Conservation (phyloP, 2,329 filamentous ascomycete species). For the Stachybotrys elegans region DNA sequence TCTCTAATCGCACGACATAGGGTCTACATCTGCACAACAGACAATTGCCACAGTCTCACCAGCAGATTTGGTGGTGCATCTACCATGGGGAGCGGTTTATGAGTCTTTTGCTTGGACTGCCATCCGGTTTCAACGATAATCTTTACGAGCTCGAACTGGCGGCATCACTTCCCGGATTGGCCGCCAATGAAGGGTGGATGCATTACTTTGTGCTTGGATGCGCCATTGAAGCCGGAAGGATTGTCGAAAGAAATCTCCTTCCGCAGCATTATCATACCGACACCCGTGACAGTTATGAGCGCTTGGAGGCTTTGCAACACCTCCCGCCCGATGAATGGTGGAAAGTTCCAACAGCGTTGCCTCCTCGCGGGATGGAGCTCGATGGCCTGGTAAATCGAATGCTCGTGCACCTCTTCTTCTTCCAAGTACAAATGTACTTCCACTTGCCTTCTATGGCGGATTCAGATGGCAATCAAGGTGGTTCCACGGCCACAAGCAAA, state of each 20-base stretch:
- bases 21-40: slow-evolving; percentile 7
- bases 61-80: slow-evolving; percentile 13
- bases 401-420: slow-evolving; percentile 34
- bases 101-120: slow-evolving; percentile 37
- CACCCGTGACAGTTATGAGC: slow-evolving; percentile 13
- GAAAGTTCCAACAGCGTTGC: neutral
- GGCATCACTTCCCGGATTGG: neutral
- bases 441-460: slow-evolving; percentile 36
- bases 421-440: slow-evolving; percentile 36
- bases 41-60: slow-evolving; percentile 24
- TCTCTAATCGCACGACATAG: slow-evolving; percentile 18
- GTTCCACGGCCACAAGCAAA: neutral
- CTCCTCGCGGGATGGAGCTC: slow-evolving; percentile 14
- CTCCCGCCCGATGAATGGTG: slow-evolving; percentile 3
- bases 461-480: too few relatives aligned
- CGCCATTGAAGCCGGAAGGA: slow-evolving; percentile 33
- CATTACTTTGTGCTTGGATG: slow-evolving; percentile 10
- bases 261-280: neutral
- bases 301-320: slow-evolving; percentile 27
- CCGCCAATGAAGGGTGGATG: slow-evolving; percentile 7
- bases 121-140: slow-evolving; percentile 31
- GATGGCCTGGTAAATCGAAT: slow-evolving; percentile 27
- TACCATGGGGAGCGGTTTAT: slow-evolving; percentile 32
- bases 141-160: neutral
- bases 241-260: slow-evolving; percentile 33